Percentiles rank a stretch among this genome's conserved stretches.
Evolutionary conservation across 2,329 filamentous ascomycete species (phyloP).

Genomic region (Aspergillus chevalieri): DNA sequence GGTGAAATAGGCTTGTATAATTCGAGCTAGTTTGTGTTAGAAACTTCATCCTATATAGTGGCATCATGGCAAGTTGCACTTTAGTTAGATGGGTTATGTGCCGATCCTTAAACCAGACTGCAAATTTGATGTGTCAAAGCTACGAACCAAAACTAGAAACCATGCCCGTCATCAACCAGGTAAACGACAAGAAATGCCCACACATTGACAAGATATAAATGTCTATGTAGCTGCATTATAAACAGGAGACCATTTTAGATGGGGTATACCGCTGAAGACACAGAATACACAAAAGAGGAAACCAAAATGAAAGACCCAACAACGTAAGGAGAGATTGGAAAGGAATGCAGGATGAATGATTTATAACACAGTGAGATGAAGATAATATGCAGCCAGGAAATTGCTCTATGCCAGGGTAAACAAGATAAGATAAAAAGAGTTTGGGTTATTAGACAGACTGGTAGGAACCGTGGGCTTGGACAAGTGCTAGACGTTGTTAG

Average conservation of each 20-base stretch:
- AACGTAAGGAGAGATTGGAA: slow-evolving; percentile 3
- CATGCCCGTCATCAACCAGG: not conserved
- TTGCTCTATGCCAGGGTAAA: not conserved
- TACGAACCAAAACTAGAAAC: too few species aligned
- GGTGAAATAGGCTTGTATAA: too few species aligned
- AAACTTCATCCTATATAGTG: too few species aligned
- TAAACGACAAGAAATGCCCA: not conserved
- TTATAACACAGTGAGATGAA: slow-evolving; percentile 1
- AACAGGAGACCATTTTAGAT: slow-evolving; percentile 18
- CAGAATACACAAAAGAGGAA: slow-evolving; percentile 7
- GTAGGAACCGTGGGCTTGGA: slow-evolving; percentile 35
- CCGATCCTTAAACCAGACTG: too few species aligned
- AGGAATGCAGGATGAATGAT: slow-evolving; percentile 1
- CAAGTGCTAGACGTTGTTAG: slow-evolving; percentile 29
- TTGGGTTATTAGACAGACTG: slow-evolving; percentile 10
- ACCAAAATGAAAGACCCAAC: not conserved
- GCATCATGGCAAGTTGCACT: too few species aligned
- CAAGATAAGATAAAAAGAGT: not conserved
- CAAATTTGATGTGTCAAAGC: too few species aligned
- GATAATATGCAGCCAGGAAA: not conserved
- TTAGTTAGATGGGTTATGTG: too few species aligned
- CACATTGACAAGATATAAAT: not conserved
- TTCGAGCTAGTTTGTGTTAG: too few species aligned
- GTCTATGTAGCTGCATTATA: slow-evolving; percentile 11
- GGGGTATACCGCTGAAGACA: slow-evolving; percentile 30